These are phyloP conservation scores for Ophiostoma sp. DNA, from an alignment of 2,329 filamentous ascomycete genomes.

Conservation along the genomic window DNA sequence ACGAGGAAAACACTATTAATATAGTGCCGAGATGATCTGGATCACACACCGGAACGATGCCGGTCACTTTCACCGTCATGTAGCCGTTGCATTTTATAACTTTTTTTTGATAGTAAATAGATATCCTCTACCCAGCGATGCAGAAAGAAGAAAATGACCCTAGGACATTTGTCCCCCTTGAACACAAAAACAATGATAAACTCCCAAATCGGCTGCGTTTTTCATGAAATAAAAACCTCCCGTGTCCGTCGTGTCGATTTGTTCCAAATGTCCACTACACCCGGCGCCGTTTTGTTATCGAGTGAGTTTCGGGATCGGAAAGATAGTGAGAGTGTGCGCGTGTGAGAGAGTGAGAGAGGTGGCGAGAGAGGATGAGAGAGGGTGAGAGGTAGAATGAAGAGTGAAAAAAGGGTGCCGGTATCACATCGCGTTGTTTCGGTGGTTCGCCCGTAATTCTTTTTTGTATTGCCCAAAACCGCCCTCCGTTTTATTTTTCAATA, in stretches of 20 bases:
- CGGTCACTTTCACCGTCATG: neutral
- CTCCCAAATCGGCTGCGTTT: constrained; percentile 23
- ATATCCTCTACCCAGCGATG: constrained; percentile 20
- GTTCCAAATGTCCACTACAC: constrained; percentile 15
- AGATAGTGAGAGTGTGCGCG: neutral
- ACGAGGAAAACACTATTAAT: too few species aligned
- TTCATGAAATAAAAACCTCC: constrained; percentile 9
- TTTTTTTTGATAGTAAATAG: constrained; percentile 21
- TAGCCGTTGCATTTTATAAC: constrained; percentile 8
- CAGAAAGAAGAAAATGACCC: constrained; percentile 22
- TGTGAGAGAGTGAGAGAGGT: neutral
- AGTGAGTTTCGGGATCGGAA: constrained; percentile 3
- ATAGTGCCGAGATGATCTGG: too few species aligned
- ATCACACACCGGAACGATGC: too few species aligned
- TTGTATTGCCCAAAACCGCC: constrained; percentile 12
- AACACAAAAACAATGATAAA: constrained; percentile 24
- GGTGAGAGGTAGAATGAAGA: neutral
- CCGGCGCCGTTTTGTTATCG: constrained; percentile 18
- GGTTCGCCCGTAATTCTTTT: constrained; percentile 11
- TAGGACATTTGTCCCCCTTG: constrained; percentile 21
- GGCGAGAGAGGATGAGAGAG: constrained; percentile 3
- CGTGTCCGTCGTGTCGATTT: constrained; percentile 12
- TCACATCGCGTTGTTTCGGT: constrained; percentile 14
- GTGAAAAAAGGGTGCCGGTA: constrained; percentile 19
- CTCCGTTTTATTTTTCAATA: constrained; percentile 1